Conservation (phyloP, 208 protist species). For the Crithidia bombi region DNA sequence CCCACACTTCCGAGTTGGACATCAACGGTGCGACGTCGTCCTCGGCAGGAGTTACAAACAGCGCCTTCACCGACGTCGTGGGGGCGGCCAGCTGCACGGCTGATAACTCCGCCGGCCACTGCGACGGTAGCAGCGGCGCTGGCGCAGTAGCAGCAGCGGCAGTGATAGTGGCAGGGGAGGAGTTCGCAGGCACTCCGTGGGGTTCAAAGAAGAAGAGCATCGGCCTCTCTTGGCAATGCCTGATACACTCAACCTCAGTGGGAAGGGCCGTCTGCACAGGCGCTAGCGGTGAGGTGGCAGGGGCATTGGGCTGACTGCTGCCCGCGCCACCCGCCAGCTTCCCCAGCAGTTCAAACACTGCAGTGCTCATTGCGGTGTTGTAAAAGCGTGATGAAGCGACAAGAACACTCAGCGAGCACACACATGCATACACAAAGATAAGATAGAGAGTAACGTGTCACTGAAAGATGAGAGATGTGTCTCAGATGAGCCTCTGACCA, state of each 20-base stretch:
- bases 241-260: conserved; percentile 21
- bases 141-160: neutral
- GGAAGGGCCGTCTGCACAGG: conserved; percentile 20
- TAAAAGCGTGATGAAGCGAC: too few relatives aligned
- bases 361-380: conserved; percentile 19
- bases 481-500: too few relatives aligned
- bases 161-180: too few relatives aligned
- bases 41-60: conserved; percentile 27
- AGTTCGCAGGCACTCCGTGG: too few relatives aligned
- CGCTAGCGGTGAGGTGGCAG: neutral
- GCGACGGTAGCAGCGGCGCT: neutral
- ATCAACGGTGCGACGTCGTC: conserved; percentile 19
- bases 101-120: conserved; percentile 19
- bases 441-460: too few relatives aligned
- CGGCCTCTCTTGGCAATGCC: conserved; percentile 20
- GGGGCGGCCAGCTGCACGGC: conserved; percentile 4
- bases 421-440: too few relatives aligned
- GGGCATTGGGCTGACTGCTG: neutral
- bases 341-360: conserved; percentile 27
- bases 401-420: too few relatives aligned
- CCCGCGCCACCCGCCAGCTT: conserved; percentile 13
- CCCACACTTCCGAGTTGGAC: conserved; percentile 23
- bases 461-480: too few relatives aligned
- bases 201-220: conserved; percentile 33
- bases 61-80: conserved; percentile 7